Evolutionary conservation across 768 basidiomycete species (phyloP).

Genomic region (Calvatia gigantea): DNA sequence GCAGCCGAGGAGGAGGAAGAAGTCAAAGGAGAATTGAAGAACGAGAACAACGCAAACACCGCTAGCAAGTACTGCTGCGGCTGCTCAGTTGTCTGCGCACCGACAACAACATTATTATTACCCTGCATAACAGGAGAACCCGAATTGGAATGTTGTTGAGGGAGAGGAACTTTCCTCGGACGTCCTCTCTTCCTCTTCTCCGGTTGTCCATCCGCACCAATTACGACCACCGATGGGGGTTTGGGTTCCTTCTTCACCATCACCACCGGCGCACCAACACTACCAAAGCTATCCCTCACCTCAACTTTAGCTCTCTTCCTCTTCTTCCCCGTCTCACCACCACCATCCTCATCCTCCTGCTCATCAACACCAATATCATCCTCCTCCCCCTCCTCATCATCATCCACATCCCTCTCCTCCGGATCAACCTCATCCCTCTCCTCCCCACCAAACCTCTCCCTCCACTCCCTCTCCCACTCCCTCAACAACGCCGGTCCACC

Average conservation of each 20-base stretch:
- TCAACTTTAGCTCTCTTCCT: constrained; percentile 61
- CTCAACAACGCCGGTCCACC: constrained; percentile 67
- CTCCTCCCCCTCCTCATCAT: constrained; percentile 57
- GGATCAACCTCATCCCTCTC: constrained; percentile 68
- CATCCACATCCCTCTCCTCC: constrained; percentile 47
- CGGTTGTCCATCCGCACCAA: constrained; percentile 30
- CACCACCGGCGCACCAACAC: too few relatives aligned
- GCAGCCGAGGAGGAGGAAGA: constrained; percentile 32
- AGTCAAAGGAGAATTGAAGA: constrained; percentile 75
- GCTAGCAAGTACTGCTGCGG: constrained; percentile 74
- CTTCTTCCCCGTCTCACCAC: constrained; percentile 44
- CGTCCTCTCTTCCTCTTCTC: constrained; percentile 86
- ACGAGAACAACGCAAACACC: constrained; percentile 80
- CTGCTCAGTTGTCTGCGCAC: constrained; percentile 19
- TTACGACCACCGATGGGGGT: constrained; percentile 22
- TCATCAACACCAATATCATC: constrained; percentile 44
- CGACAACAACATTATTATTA: too few relatives aligned
- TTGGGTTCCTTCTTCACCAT: constrained; percentile 31
- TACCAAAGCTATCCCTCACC: constrained; percentile 14
- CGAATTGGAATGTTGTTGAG: constrained; percentile 25
- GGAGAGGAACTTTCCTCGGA: constrained; percentile 67
- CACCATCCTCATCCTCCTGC: constrained; percentile 20
- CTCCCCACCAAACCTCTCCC: constrained; percentile 68
- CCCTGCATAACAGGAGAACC: constrained; percentile 16
- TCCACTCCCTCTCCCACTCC: constrained; percentile 80